A percentile compares a stretch with the other conserved stretches of the same genome.
These are phyloP conservation scores for Ustilago vetiveriae DNA, from an alignment of 1,284 basidiomycete species.

Conservation along the genomic window DNA sequence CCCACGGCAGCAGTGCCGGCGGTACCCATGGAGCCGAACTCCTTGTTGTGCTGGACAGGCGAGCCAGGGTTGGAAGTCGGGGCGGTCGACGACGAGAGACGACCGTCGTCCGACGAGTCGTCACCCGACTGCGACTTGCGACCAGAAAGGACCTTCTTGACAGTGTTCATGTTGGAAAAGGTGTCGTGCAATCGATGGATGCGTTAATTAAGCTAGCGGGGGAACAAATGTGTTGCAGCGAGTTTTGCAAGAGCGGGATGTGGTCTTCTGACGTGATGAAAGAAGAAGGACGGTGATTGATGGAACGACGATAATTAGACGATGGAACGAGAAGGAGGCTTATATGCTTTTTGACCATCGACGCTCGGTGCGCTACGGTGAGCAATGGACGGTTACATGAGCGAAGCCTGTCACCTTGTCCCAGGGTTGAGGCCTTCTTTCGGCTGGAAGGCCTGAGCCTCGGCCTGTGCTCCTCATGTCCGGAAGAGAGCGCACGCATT, in stretches of 20 bases:
- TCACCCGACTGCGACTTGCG: conserved; percentile 33
- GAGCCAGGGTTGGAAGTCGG: conserved; percentile 41
- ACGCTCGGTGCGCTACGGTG: too few relatives aligned
- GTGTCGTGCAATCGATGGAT: neutral
- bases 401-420: too few relatives aligned
- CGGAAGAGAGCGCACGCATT: too few relatives aligned
- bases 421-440: too few relatives aligned
- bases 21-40: conserved; percentile 15
- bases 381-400: too few relatives aligned
- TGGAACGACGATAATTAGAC: too few relatives aligned
- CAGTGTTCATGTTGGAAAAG: conserved; percentile 36
- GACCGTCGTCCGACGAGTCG: conserved; percentile 39
- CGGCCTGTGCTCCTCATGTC: too few relatives aligned
- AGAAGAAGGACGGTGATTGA: neutral
- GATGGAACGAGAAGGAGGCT: too few relatives aligned
- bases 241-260: conserved; percentile 20
- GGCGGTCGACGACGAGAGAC: conserved; percentile 28
- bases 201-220: neutral
- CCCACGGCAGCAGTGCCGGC: conserved; percentile 10
- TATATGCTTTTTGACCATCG: neutral
- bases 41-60: conserved; percentile 22
- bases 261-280: too few relatives aligned
- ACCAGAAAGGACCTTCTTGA: conserved; percentile 47
- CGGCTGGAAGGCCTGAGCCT: too few relatives aligned
- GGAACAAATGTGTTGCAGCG: conserved; percentile 6